These are phyloP conservation scores for Tolypocladium sp. DNA, from an alignment of 2,329 filamentous ascomycete genomes.

Conservation along the genomic window DNA sequence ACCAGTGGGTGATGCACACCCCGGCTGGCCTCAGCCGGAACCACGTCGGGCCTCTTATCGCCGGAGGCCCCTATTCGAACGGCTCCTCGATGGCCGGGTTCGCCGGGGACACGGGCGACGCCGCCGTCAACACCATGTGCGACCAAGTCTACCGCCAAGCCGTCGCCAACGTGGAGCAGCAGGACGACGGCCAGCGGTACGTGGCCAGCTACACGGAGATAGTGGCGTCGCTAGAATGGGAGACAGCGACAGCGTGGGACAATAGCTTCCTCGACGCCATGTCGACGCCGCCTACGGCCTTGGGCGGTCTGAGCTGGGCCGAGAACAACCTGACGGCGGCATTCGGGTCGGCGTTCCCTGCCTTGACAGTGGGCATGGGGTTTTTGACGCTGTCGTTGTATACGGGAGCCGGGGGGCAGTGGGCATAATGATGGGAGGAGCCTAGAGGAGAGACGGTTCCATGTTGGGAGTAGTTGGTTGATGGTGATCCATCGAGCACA, in stretches of 20 bases:
- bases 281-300: not conserved
- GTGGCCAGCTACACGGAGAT: not conserved
- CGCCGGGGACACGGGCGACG: not conserved
- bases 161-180: not conserved
- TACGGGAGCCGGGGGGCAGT: not conserved
- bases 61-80: not conserved
- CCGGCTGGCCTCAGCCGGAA: not conserved
- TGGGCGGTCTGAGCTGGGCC: not conserved
- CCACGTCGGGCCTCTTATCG: not conserved
- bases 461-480: too few species aligned
- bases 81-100: not conserved
- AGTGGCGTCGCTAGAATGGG: not conserved
- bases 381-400: not conserved
- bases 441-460: too few species aligned
- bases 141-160: not conserved
- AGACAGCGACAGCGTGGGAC: not conserved
- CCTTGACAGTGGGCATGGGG: not conserved
- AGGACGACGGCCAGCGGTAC: slow-evolving; percentile 6
- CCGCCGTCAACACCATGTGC: not conserved
- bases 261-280: not conserved
- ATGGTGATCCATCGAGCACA: too few species aligned
- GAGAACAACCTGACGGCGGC: not conserved
- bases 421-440: not conserved
- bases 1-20: not conserved
- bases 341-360: not conserved